Base-by-base conservation (phyloP, 306 rosid genomes). In the Cyclanthera cordifolia region DNA sequence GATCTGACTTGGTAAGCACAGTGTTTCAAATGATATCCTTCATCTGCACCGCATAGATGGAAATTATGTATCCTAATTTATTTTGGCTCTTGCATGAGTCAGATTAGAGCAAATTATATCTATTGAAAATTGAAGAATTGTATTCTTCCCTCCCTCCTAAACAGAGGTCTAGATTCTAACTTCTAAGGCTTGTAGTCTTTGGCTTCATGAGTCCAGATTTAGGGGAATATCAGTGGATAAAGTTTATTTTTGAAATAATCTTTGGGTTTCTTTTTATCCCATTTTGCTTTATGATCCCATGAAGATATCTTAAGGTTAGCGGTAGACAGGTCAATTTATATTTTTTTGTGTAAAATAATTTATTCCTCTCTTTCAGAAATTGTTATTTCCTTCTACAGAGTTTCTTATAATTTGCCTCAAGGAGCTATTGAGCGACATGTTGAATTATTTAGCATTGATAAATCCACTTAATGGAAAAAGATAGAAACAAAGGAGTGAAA, bases 1-100 rank as follows among this genome's bases (percentile, higher is more conserved):
- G 95, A 82, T 70, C 99, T 82, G 99, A 93, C 80, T 85, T 93
- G 94, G 97, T 93, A 77, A 85, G 89, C 47, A 55, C 57, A 74
- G 39, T 69, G 23, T 50, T 59, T 37, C 47, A 16, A 5, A 5
- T 27, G 54, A 15, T 45, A 14, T 65, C 39, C 34, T 6, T 15
- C 14, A 46, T 45, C 5, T 45, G 53, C 53, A 65, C 46, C 24
- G 7, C 30, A 39, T 20, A 14, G 39, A 45, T 65, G 41, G 21
- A 46, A 14, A 64, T 43, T 64, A 12, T 64, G 37, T 21, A 64
- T 64, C 52, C 34, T 34, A 64, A 64, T 64, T 41, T 64, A 61
- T 12, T 63, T 63, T 64, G 69, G 30, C 52, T 43, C 53, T 37
- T 60, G 68, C 50, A 37, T 61, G 1, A 32, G 30, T 16, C 34